Evolutionary conservation across 2,329 filamentous ascomycete genomes (phyloP), one percentile per base, ranked within the genome.

Genomic region (Aphanoascus verrucosus): DNA sequence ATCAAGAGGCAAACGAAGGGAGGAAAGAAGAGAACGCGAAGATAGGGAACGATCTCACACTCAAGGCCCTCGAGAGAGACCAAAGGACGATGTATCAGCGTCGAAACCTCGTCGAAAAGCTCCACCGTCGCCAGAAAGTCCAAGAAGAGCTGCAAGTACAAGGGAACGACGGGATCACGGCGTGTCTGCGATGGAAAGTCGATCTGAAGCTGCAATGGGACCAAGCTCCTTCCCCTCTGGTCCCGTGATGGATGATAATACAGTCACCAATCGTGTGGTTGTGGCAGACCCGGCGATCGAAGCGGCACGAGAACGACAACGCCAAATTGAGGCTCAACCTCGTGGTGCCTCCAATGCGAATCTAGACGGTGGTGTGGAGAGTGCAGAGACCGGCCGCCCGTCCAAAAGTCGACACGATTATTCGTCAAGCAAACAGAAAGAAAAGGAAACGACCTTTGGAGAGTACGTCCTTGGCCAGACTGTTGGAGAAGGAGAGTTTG

Each of bases 401-500:
- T 53, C 61, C 15, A 60, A 62, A 46, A 72, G 69, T 60, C 72
- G 80, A 52, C 80, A 83, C 61, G 80, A 83, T 62, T 79, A 82
- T 62, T 78, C 78, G 17, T 69, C 66, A 53, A 69, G 74, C 17
- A 72, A 74, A 31, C 72, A 77, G 56, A 95, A 94, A 73, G 82
- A 85, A 56, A 95, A 94, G 73, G 82, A 85, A 59, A 89, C 85
- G 41, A 90, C 88, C 60, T 97, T 98, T 67, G 91, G 91, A 56
- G 89, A 96, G 58, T 98, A 97, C 69, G 88, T 94, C 56, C 78
- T 98, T 2, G 93, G 93, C 35, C 91, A 95, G 68, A 97, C 91
- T 1, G 84, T 98, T 48, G 93, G 93, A 48, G 93, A 98, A 74
- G 93, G 93, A 57, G 93, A 98, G 70, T 98, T 98, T 67, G 93